Evolutionary conservation across 1,284 basidiomycete species (phyloP), one percentile per base, ranked within the genome.

Genomic region (Cutaneotrichosporon spelunceum): DNA sequence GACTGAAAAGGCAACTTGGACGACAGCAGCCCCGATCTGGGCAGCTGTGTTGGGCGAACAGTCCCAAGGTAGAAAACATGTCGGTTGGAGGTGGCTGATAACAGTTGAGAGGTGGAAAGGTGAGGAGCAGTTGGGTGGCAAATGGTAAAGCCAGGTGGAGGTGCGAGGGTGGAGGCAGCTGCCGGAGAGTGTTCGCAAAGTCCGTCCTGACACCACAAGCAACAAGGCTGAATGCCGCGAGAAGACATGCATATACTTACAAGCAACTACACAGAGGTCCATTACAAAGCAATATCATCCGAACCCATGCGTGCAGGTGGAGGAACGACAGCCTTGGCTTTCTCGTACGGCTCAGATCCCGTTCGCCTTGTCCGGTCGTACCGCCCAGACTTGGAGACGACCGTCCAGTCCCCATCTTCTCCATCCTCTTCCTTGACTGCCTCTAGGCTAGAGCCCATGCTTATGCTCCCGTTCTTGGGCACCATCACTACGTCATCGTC

Each of bases 1-100:
- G 48, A 19, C 19, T 50, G 63, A 77, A 77, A 55, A 73, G 64
- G 53, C 75, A 77, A 53, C 62, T 60, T 1, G 65, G 61, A 19
- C 73, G 62, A 4, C 54, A 50, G 55, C 75, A 77, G 1, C 60
- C 36, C 13, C 56, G 27, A 34, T 74, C 72, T 4, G 75, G 73
- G 60, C 75, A 77, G 53, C 34, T 48, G 9, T 64, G 59, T 2
- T 56, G 34, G 9, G 50, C 24, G 36, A 77, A 68, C 8, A 77
- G 62, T 1, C 72, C 70, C 6, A 77, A 68, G 24, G 60, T 64
- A 2, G 67, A 64, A 67, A 77, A 75, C 75, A 77, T 54, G 36
- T 24, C 21, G 29, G 24, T 6, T 19, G 19, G 19, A 27, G 16
- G 24, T 50, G 27, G 49, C n/a, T 50, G 49, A 16, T 30, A 24